Percentiles rank a stretch among this genome's conserved stretches.
Conservation (phyloP, 176 grass and related monocot species). For the Cymbopogon citratus region DNA sequence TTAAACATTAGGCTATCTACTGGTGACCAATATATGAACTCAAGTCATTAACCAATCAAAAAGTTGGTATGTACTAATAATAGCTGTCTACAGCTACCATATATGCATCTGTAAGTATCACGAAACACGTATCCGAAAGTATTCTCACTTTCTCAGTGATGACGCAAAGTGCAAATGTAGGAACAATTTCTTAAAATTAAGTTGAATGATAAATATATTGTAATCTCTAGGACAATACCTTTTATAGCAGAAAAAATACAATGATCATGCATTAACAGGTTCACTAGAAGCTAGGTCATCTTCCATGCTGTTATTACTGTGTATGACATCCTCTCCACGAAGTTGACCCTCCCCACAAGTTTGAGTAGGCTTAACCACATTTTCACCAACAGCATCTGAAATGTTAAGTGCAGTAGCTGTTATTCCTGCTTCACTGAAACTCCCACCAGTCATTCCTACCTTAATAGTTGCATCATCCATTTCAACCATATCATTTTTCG, state of each 20-base stretch:
- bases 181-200: not conserved
- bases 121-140: not conserved
- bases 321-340: constrained; percentile 29
- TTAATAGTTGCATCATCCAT: constrained; percentile 22
- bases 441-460: not conserved
- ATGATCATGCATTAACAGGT: constrained; percentile 33
- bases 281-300: constrained; percentile 37
- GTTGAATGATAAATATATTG: not conserved
- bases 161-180: not conserved
- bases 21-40: not conserved
- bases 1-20: not conserved
- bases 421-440: constrained; percentile 22
- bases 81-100: not conserved
- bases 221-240: constrained; percentile 36
- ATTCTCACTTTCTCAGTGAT: not conserved
- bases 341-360: constrained; percentile 42
- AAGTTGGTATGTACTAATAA: not conserved
- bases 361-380: constrained; percentile 30
- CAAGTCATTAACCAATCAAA: constrained; percentile 7
- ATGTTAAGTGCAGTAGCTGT: not conserved
- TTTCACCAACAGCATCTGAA: constrained; percentile 28
- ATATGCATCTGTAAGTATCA: not conserved
- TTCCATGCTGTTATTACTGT: constrained; percentile 19
- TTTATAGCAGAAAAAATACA: constrained; percentile 21
- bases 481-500: constrained; percentile 14